Base-by-base conservation (phyloP, 2,329 filamentous ascomycete genomes). In the Aspergillus quadricinctus region DNA sequence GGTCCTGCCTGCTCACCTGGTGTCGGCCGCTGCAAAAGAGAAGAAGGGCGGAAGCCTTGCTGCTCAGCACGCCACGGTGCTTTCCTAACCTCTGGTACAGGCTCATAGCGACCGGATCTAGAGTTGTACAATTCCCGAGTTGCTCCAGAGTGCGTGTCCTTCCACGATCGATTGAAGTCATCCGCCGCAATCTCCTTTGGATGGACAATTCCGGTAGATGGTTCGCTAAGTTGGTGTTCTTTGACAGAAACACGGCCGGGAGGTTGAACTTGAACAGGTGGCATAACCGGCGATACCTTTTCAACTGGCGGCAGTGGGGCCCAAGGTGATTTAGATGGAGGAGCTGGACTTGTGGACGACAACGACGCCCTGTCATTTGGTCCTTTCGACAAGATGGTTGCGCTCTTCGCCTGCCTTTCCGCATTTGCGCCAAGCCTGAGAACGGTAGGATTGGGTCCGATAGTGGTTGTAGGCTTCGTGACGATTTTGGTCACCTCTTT, bases 71-170 rank as follows among this genome's bases (percentile, higher is more conserved):
- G 84, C 61, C 83, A 77, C 29, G 88, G 85, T 19, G 84, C 85
- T 61, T 90, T 85, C 40, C 92, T 87, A 60, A 77, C 79, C 54
- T 96, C 91, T 52, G 83, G 79, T 3, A 92, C 93, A 17, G 92
- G 92, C 70, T 97, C 93, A 65, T 96, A 96, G 51, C 91, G 88
- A 19, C 93, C 93, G 53, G 91, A 96, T 54, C 95, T 89, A n/a
- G 93, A 96, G 71, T 97, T 97, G 77, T 87, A 97, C 0, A 97
- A 79, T 72, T 97, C 92, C 55, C 89, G 82, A 59, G 84, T 86
- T 10, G 82, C 80, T 55, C 83, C 80, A 0, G 78, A 69, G 37
- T 81, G 80, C 4, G 86, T 83, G 59, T 96, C 91, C 66, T 89
- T 83, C 87, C 90, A 96, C 35, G 88, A 85, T 60, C 94, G 84